Evolutionary conservation across 805 yeast genomes (phyloP).

Genomic region (Candida tibetensis): DNA sequence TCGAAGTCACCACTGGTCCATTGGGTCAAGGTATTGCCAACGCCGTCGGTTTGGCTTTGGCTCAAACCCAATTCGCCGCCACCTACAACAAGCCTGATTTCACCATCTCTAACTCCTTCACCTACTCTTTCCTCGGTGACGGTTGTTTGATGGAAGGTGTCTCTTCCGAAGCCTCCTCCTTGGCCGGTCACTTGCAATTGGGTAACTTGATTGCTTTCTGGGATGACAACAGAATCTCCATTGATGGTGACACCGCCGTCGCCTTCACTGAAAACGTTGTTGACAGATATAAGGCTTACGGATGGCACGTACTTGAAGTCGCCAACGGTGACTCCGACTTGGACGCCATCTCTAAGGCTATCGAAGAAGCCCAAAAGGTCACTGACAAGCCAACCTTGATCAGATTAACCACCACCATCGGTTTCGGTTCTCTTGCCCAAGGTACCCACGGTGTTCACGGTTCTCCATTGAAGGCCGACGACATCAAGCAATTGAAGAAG

Average conservation of each 20-base stretch:
- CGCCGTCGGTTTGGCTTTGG: slow-evolving; percentile 96
- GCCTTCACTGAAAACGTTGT: slow-evolving; percentile 93
- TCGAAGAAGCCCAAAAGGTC: slow-evolving; percentile 76
- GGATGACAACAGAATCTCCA: slow-evolving; percentile 96
- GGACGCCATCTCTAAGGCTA: slow-evolving; percentile 66
- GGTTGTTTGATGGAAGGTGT: slow-evolving; percentile 99
- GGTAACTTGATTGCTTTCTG: slow-evolving; percentile 91
- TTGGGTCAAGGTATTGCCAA: slow-evolving; percentile 96
- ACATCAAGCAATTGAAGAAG: slow-evolving; percentile 79
- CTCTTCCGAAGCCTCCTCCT: slow-evolving; percentile 86
- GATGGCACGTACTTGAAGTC: slow-evolving; percentile 85
- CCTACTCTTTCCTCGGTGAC: slow-evolving; percentile 86
- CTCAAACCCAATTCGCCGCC: slow-evolving; percentile 89
- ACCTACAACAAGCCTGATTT: slow-evolving; percentile 86
- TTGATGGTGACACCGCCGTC: slow-evolving; percentile 86
- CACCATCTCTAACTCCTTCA: slow-evolving; percentile 68
- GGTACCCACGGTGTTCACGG: slow-evolving; percentile 97
- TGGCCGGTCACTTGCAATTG: slow-evolving; percentile 94
- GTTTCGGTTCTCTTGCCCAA: slow-evolving; percentile 80
- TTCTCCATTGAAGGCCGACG: slow-evolving; percentile 92
- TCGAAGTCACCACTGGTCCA: slow-evolving; percentile 98
- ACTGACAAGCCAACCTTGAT: slow-evolving; percentile 85
- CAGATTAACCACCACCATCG: slow-evolving; percentile 87
- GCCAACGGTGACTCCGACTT: slow-evolving; percentile 79
- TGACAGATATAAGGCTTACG: slow-evolving; percentile 84